phyloP scores from a whole-genome alignment of 148 eudicot species.

The Fagopyrum esculentum region DNA sequence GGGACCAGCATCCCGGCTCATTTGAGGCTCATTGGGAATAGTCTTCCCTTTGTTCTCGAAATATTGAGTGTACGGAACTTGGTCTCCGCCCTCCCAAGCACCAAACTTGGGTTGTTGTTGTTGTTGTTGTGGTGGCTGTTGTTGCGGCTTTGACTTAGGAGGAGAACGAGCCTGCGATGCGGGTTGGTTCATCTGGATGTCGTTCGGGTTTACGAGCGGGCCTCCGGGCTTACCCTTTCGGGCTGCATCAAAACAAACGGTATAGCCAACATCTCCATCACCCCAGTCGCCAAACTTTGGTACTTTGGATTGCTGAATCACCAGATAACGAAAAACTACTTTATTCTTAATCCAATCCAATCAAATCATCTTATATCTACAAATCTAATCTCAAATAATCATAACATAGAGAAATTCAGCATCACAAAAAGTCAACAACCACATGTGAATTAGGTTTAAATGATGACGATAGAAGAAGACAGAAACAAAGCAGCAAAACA shows the following conservation, averaged over 20 bases:
- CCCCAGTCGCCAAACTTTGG: slow-evolving; percentile 1
- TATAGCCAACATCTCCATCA: not conserved
- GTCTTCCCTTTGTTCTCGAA: too few relatives aligned
- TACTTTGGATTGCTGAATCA: not conserved
- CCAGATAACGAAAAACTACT: not conserved
- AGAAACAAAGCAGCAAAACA: not conserved
- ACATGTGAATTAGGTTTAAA: not conserved
- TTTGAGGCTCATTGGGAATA: too few relatives aligned
- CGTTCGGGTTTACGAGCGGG: not conserved
- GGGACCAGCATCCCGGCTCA: not conserved
- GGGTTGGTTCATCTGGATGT: not conserved
- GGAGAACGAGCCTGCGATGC: too few relatives aligned
- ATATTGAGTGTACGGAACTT: too few relatives aligned
- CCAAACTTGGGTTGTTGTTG: too few relatives aligned
- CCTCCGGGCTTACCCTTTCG: slow-evolving; percentile 2
- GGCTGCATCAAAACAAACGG: not conserved
- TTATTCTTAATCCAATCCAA: not conserved
- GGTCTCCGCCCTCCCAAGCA: too few relatives aligned
- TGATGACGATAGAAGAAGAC: too few relatives aligned
- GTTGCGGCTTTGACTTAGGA: too few relatives aligned
- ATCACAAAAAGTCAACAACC: not conserved
- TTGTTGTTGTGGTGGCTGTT: too few relatives aligned
- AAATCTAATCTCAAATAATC: not conserved
- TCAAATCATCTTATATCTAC: not conserved
- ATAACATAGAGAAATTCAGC: not conserved